phyloP scores from a whole-genome alignment of 2,329 filamentous ascomycete species.

The Scleromitrula shiraiana region DNA sequence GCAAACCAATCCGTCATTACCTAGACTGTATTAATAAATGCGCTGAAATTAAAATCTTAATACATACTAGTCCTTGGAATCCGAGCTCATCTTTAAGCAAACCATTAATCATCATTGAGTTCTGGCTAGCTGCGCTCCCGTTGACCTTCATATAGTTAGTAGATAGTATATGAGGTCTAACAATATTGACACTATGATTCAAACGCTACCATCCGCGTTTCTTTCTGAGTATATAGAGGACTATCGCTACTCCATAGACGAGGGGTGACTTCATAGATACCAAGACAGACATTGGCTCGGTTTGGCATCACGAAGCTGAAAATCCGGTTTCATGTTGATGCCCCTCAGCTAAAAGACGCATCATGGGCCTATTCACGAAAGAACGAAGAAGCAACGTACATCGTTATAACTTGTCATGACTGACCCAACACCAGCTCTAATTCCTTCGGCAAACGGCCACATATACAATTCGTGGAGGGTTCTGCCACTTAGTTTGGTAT shows the following conservation, averaged over 20 bases:
- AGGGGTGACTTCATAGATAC: too few relatives aligned
- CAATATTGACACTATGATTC: background rate
- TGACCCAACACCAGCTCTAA: conserved; percentile 68
- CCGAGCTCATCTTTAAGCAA: conserved; percentile 67
- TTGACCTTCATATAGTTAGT: conserved; percentile 35
- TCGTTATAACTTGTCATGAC: conserved; percentile 81
- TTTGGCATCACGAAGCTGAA: too few relatives aligned
- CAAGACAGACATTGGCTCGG: too few relatives aligned
- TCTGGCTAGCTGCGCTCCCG: conserved; percentile 58
- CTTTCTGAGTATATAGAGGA: too few relatives aligned
- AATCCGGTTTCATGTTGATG: too few relatives aligned
- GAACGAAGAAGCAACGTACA: too few relatives aligned
- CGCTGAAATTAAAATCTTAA: background rate
- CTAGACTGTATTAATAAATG: conserved; percentile 27
- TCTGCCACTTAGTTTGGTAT: conserved; percentile 3
- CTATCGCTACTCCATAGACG: too few relatives aligned
- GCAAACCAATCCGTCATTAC: conserved; percentile 65
- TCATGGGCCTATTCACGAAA: too few relatives aligned
- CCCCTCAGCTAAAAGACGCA: too few relatives aligned
- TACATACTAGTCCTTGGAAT: conserved; percentile 49
- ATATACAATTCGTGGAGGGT: conserved; percentile 53
- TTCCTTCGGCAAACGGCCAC: conserved; percentile 47
- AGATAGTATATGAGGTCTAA: background rate
- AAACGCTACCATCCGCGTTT: too few relatives aligned
- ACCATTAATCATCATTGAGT: conserved; percentile 60